These are phyloP conservation scores for Phaeophleospora eucalypticola DNA, from an alignment of 2,329 filamentous ascomycete species.

Conservation along the genomic window DNA sequence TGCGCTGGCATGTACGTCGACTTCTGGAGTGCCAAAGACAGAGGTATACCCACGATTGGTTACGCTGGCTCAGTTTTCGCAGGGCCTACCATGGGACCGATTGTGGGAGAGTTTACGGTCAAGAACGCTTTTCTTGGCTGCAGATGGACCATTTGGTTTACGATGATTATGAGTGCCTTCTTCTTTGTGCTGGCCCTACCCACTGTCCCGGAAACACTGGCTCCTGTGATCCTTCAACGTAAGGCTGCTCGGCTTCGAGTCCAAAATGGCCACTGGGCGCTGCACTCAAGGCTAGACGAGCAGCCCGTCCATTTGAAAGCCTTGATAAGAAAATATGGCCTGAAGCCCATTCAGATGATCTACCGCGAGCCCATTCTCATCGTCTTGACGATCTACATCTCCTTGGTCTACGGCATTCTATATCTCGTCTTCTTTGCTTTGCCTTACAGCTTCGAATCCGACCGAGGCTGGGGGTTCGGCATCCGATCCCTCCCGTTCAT, in stretches of 20 bases:
- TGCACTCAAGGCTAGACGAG: slow-evolving; percentile 45
- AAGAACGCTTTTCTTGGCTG: slow-evolving; percentile 47
- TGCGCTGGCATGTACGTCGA: slow-evolving; percentile 47
- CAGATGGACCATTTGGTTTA: slow-evolving; percentile 57
- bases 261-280: slow-evolving; percentile 46
- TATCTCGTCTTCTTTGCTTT: slow-evolving; percentile 49
- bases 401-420: slow-evolving; percentile 32
- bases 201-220: slow-evolving; percentile 51
- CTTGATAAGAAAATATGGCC: slow-evolving; percentile 44
- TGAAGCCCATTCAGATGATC: slow-evolving; percentile 42
- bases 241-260: slow-evolving; percentile 48
- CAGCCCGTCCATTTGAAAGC: slow-evolving; percentile 36
- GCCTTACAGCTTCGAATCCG: slow-evolving; percentile 43
- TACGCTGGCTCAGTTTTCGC: slow-evolving; percentile 43
- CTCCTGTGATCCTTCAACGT: slow-evolving; percentile 45
- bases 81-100: slow-evolving; percentile 41
- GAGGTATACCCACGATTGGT: slow-evolving; percentile 10
- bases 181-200: slow-evolving; percentile 43
- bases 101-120: slow-evolving; percentile 50
- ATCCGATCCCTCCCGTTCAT: slow-evolving; percentile 43
- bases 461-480: slow-evolving; percentile 40
- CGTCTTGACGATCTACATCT: slow-evolving; percentile 43
- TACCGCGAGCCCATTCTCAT: slow-evolving; percentile 47
- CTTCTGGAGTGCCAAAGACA: slow-evolving; percentile 35
- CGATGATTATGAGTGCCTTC: slow-evolving; percentile 45